Percentiles rank a stretch among this genome's conserved stretches.
Conservation (phyloP, 768 basidiomycete species). For the Tulasnella sp. region DNA sequence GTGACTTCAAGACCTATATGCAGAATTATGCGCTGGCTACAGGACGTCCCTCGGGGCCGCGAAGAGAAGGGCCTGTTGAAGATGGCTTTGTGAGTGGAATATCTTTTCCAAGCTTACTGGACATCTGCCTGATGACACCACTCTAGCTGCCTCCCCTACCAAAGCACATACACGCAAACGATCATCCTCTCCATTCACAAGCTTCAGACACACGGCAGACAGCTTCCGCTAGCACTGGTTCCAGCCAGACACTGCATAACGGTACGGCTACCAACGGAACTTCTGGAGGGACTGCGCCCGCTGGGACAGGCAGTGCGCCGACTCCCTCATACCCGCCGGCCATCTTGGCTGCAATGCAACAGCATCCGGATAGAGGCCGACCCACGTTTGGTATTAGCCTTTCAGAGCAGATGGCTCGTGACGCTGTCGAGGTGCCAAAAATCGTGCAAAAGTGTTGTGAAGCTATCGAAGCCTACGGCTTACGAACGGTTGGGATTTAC, state of each 20-base stretch:
- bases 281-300: slow-evolving; percentile 13
- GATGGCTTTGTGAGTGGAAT: slow-evolving; percentile 77
- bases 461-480: slow-evolving; percentile 83
- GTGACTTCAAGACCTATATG: slow-evolving; percentile 95
- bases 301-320: background rate
- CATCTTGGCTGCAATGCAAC: slow-evolving; percentile 5
- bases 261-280: slow-evolving; percentile 22
- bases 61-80: slow-evolving; percentile 78
- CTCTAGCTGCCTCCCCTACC: slow-evolving; percentile 51
- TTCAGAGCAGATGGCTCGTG: slow-evolving; percentile 84
- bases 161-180: slow-evolving; percentile 27
- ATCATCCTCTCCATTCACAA: slow-evolving; percentile 23
- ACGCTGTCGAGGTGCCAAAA: slow-evolving; percentile 77
- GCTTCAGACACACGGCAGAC: slow-evolving; percentile 21
- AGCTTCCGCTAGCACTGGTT: slow-evolving; percentile 16
- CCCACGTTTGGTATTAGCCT: slow-evolving; percentile 93
- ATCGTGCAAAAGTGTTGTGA: slow-evolving; percentile 81
- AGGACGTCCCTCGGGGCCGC: slow-evolving; percentile 47
- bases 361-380: slow-evolving; percentile 40
- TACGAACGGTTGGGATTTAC: slow-evolving; percentile 80
- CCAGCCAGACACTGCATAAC: slow-evolving; percentile 22
- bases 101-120: too few species aligned
- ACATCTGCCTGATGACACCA: background rate
- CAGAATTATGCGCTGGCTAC: slow-evolving; percentile 92
- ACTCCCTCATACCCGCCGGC: background rate